These are phyloP conservation scores for Epichloe sp. DNA, from an alignment of 2,329 filamentous ascomycete species.

Conservation along the genomic window DNA sequence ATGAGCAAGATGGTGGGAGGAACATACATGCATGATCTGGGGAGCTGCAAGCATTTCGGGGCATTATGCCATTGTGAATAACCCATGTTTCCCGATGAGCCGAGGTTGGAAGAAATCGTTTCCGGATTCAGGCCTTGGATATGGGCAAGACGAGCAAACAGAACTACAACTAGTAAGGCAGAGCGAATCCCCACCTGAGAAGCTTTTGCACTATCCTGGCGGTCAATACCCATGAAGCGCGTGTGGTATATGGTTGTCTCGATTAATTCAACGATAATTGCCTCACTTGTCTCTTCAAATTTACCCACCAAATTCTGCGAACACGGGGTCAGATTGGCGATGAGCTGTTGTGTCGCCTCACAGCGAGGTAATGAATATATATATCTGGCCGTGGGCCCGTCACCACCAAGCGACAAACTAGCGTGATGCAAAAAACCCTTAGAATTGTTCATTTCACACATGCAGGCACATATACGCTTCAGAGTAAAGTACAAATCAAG, in stretches of 20 bases:
- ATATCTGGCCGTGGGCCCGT: too few species aligned
- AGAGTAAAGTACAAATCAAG: conserved; percentile 9
- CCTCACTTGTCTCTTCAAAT: too few species aligned
- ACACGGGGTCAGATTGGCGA: too few species aligned
- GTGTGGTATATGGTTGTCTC: conserved; percentile 1
- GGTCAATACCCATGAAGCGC: not conserved
- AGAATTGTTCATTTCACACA: not conserved
- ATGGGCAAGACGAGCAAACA: not conserved
- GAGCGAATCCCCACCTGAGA: not conserved
- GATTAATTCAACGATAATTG: too few species aligned
- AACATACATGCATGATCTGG: not conserved
- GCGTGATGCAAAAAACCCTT: too few species aligned
- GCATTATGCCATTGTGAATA: too few species aligned
- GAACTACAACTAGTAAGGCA: not conserved
- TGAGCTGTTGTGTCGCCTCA: too few species aligned
- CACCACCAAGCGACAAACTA: too few species aligned
- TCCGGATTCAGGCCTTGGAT: not conserved
- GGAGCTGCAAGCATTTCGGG: not conserved
- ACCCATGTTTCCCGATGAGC: too few species aligned
- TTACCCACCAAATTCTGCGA: too few species aligned
- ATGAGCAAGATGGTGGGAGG: not conserved
- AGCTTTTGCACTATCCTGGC: not conserved
- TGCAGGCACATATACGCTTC: conserved; percentile 3
- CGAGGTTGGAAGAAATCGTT: not conserved
- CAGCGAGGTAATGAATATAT: too few species aligned